phyloP scores from a whole-genome alignment of 1,284 basidiomycete species.

The Ceratobasidium sp. region DNA sequence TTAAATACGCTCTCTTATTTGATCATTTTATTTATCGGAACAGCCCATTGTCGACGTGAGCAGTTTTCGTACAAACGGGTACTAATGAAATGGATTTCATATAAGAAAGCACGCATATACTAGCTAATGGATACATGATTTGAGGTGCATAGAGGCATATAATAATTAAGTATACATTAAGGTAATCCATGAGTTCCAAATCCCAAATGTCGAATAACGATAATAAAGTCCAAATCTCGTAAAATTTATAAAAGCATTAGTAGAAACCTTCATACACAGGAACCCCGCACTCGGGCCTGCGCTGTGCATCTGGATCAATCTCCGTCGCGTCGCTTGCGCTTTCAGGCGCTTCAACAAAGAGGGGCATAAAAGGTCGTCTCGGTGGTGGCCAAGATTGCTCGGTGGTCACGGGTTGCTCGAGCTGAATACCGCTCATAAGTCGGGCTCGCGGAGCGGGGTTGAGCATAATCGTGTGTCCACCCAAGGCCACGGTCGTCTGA shows the following conservation, averaged over 20 bases:
- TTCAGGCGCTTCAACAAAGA: not conserved
- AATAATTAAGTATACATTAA: slow-evolving; percentile 2
- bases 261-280: not conserved
- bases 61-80: not conserved
- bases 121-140: not conserved
- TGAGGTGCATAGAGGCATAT: not conserved
- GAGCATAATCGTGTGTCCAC: slow-evolving; percentile 18
- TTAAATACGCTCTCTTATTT: not conserved
- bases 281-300: slow-evolving; percentile 15
- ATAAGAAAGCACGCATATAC: not conserved
- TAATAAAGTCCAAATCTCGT: slow-evolving; percentile 19
- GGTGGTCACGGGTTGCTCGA: slow-evolving; percentile 1
- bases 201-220: not conserved
- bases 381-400: slow-evolving; percentile 23
- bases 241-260: slow-evolving; percentile 22
- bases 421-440: slow-evolving; percentile 13
- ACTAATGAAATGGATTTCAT: not conserved
- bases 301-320: slow-evolving; percentile 27
- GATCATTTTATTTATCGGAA: no score
- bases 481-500: slow-evolving; percentile 14
- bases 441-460: not conserved
- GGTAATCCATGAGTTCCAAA: not conserved
- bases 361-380: slow-evolving; percentile 7
- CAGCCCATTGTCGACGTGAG: no score
- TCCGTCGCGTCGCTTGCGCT: slow-evolving; percentile 9